phyloP scores from a whole-genome alignment of 768 basidiomycete genomes.

The Leucosporidium creatinivorum region DNA sequence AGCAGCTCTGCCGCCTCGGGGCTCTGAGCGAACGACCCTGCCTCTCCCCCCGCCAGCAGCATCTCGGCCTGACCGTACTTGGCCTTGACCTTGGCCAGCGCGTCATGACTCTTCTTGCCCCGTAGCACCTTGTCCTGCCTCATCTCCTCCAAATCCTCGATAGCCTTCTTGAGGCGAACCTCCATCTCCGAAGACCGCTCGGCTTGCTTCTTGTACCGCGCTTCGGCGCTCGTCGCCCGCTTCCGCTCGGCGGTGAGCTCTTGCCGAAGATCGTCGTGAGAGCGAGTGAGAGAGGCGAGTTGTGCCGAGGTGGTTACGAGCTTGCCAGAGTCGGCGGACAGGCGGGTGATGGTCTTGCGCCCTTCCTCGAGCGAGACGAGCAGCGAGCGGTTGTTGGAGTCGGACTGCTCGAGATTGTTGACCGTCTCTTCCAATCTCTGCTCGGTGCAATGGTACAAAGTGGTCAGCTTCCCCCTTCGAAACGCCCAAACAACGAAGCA shows the following conservation, averaged over 20 bases:
- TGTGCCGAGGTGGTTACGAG: conserved; percentile 64
- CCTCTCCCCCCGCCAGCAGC: background rate
- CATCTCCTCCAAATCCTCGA: conserved; percentile 30
- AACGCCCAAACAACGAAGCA: conserved; percentile 4
- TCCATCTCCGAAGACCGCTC: conserved; percentile 21
- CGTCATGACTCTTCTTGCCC: conserved; percentile 17
- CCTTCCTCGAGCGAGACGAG: conserved; percentile 69
- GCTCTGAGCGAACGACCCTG: background rate
- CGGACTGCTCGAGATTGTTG: conserved; percentile 71
- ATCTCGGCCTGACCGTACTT: background rate
- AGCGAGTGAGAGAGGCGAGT: conserved; percentile 54
- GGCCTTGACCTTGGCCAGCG: conserved; percentile 14
- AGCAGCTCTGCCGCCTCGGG: conserved; percentile 29
- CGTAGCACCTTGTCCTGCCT: conserved; percentile 32
- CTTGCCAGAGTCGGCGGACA: conserved; percentile 63
- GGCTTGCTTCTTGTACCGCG: conserved; percentile 45
- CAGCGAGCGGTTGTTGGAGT: conserved; percentile 66
- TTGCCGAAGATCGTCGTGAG: conserved; percentile 68
- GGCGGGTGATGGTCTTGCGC: conserved; percentile 56
- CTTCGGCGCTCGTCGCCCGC: conserved; percentile 61
- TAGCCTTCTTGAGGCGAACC: conserved; percentile 19
- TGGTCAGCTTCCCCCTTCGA: background rate
- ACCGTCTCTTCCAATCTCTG: conserved; percentile 72
- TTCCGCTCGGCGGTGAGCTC: conserved; percentile 67
- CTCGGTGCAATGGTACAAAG: background rate